Base-by-base conservation (phyloP, 1,284 basidiomycete species). In the Melampsora larici-populina region DNA sequence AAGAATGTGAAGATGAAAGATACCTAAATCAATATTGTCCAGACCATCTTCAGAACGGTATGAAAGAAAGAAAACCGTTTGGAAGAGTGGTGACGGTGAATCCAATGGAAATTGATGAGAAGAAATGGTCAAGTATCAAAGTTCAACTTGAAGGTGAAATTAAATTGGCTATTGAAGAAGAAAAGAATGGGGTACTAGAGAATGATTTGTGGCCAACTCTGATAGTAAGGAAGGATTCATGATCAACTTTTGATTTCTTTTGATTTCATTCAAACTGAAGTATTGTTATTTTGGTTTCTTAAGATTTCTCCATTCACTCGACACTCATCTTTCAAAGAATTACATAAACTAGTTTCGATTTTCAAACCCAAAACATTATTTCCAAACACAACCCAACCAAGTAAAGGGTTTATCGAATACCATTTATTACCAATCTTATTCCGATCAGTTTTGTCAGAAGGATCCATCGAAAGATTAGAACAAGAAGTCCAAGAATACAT, bases 321-420 rank as follows among this genome's bases (percentile, higher is more conserved):
- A 26, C 72, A 74, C 43, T 74, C 72, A 43, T 74, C 72, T 13
- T 74, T 74, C 40, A 17, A 48, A 17, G 72, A 74, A 62, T 43
- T 74, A n/a, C 48, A 65, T 5, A 49, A 74, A 18, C 65, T 74
- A 18, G 40, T 74, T 21, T 74, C 72, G 1, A 48, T 48, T 13
- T 74, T 74, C 55, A 43, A 43, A 24, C 72, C 72, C 29, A 51
- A 66, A 17, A 36, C 60, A 24, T 40, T 74, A 29, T 74, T 74
- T n/a, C 72, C 72, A 1, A 74, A 74, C 31, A 74, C 72, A 1
- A 74, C 72, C 2, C 33, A 48, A 33, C 46, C 43, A 36, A 24
- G 4, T 17, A 48, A 48, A 26, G 72, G 72, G 4, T 74, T 74
- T 36, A 46, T 74, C 18, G 72, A 74, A 51, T 74, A 65, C 43